Base-by-base conservation (phyloP, 257 asterid species). In the Striga asiatica region DNA sequence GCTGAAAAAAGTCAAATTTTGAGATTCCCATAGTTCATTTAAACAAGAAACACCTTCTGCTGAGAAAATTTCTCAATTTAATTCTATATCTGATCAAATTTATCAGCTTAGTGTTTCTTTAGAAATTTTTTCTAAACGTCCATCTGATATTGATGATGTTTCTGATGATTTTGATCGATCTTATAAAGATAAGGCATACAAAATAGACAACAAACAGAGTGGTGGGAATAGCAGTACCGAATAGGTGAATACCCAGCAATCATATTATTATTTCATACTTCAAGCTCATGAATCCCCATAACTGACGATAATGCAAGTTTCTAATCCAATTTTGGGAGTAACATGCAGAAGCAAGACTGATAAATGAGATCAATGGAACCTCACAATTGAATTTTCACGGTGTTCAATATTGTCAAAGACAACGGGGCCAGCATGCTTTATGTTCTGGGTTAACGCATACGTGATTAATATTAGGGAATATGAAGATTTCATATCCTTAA, bases 241-340 rank as follows among this genome's bases (percentile, higher is more conserved):
- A 43, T n/a, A n/a, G n/a, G n/a, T n/a, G n/a, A n/a, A n/a, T n/a
- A n/a, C n/a, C n/a, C n/a, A n/a, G n/a, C 6, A 50, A 9, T 58
- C 4, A 7, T 17, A 8, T 57, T 28, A 22, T n/a, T 42, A 34
- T 28, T 61, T 47, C 18, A 25, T 16, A 45, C 35, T 50, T 64
- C 31, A 8, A 13, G 68, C 49, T 28, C 53, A 37, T 32, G 34
- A 47, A 37, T 9, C 6, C 47, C n/a, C 28, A 7, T 29, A 43
- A 62, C 3, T 49, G 55, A 70, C 46, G 23, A 28, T 45, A 31
- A 70, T 55, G 48, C 48, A 31, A 37, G 22, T 14, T 37, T 34
- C 25, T 59, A 13, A 25, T 53, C 28, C 47, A 28, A 17, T 24
- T 56, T 18, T 34, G 12, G 32, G 41, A 34, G 41, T 12, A 55